Base-by-base conservation (phyloP, 257 asterid genomes). In the Parsonsia alboflavescens region DNA sequence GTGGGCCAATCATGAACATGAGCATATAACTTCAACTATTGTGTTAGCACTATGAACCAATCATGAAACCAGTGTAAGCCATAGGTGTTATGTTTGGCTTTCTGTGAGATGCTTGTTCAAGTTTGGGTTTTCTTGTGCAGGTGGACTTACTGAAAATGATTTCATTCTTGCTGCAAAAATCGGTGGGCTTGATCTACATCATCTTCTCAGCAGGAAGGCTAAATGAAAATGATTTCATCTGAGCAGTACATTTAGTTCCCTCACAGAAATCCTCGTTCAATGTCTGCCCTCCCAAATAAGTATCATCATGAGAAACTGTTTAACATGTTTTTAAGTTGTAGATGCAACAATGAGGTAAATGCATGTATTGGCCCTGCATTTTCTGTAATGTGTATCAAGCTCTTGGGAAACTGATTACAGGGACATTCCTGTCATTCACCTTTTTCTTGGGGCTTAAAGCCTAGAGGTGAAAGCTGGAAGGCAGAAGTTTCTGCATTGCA, bases 121-220 rank as follows among this genome's bases (percentile, higher is more conserved):
- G 10, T 62, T 22, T 52, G 74, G 22, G 30, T 68, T 36, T 6
- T 22, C 69, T 58, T 64, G 44, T 81, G 84, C 78, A 93, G 98
- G 95, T 77, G 99, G 99, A 44, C 88, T 94, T 22, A 92, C 97
- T 10, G 97, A 94, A 86, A 94, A 94, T 83, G 98, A 91, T 80
- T 93, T 91, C 86, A 88, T 93, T 68, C 96, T 93, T 58, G 98
- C 98, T 73, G 90, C 93, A 52, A 93, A 93, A 91, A 89, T 93
- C 62, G 81, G 62, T 61, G 82, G 84, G 62, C 96, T 93, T 33
- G 80, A 88, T 82, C 86, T 91, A 69, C 89, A 82, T 41, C 79
- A 84, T 73, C 96, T 93, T 81, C 89, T 93, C 66, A 91, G 98
- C 89, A 89, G 84, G 79, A 86, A 86, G 72, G 84, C 85, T 13